Percentiles rank a stretch among this genome's conserved stretches.
Evolutionary conservation across 2,329 filamentous ascomycete genomes (phyloP).

Genomic region (Ophiostoma tasmaniense): DNA sequence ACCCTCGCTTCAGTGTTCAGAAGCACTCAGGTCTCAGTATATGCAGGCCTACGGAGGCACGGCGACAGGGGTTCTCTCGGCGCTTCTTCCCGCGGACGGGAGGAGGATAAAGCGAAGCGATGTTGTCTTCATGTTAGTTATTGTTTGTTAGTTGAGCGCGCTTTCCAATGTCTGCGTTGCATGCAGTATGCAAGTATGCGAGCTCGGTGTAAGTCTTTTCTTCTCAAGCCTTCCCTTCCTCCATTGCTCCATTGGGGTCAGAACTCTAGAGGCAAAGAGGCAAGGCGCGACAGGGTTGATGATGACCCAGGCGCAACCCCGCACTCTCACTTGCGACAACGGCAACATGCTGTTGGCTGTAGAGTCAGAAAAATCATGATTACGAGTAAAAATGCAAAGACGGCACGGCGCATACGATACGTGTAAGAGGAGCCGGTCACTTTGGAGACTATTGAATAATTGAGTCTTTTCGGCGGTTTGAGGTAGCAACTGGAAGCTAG

Average conservation of each 20-base stretch:
- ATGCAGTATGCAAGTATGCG: too few species aligned
- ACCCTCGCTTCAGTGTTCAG: background rate
- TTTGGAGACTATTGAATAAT: too few species aligned
- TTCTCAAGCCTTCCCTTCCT: background rate
- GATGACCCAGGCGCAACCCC: background rate
- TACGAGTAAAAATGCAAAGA: background rate
- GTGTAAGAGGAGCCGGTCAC: too few species aligned
- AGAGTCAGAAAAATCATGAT: background rate
- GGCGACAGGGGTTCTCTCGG: background rate
- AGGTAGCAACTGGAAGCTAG: background rate
- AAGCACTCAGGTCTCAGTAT: background rate
- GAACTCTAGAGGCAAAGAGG: background rate
- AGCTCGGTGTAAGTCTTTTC: too few species aligned
- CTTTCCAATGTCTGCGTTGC: background rate
- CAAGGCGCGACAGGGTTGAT: background rate
- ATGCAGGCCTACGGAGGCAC: background rate
- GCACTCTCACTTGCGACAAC: slow-evolving; percentile 1
- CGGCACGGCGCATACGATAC: background rate
- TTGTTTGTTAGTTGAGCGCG: background rate
- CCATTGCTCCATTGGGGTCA: background rate
- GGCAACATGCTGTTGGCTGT: background rate
- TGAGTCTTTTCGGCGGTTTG: too few species aligned
- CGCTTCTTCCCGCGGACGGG: background rate
- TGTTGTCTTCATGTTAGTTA: background rate
- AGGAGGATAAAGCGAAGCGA: background rate